Percentiles rank a stretch among this genome's conserved stretches.
Conservation (phyloP, 2,329 filamentous ascomycete genomes). For the Phyllosticta capitalensis region DNA sequence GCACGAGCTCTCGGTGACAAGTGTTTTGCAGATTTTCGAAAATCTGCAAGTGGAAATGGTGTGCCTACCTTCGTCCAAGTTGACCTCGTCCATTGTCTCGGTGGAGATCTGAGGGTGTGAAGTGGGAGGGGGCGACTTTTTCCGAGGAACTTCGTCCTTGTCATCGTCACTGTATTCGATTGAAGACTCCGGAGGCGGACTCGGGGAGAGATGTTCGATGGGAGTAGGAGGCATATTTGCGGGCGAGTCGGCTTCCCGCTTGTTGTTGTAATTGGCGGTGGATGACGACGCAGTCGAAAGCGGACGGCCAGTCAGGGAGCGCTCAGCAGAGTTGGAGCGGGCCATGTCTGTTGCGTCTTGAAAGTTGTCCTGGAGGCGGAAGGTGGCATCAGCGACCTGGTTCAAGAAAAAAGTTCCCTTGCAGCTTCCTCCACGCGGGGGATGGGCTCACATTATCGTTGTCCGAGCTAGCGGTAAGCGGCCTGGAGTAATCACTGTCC, state of each 20-base stretch:
- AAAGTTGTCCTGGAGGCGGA: slow-evolving; percentile 55
- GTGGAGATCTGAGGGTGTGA: slow-evolving; percentile 4
- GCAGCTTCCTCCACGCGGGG: slow-evolving; percentile 1
- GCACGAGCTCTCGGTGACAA: background rate
- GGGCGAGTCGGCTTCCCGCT: slow-evolving; percentile 22
- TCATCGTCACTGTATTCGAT: slow-evolving; percentile 20
- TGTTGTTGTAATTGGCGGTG: slow-evolving; percentile 2
- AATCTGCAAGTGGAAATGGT: background rate
- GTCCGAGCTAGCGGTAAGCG: slow-evolving; percentile 10
- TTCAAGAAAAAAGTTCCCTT: slow-evolving; percentile 10
- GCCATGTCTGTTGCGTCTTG: slow-evolving; percentile 67
- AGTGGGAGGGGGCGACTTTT: slow-evolving; percentile 5
- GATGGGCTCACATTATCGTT: slow-evolving; percentile 2
- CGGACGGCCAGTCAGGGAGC: slow-evolving; percentile 44
- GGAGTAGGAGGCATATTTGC: slow-evolving; percentile 13
- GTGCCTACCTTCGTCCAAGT: slow-evolving; percentile 48
- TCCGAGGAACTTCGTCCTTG: slow-evolving; percentile 14
- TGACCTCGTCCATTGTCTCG: slow-evolving; percentile 55
- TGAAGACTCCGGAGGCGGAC: slow-evolving; percentile 11
- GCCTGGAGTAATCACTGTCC: slow-evolving; percentile 5
- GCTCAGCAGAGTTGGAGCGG: slow-evolving; percentile 34
- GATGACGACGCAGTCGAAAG: slow-evolving; percentile 3
- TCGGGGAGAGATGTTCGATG: slow-evolving; percentile 2
- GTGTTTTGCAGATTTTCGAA: background rate
- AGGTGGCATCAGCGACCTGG: slow-evolving; percentile 3